Evolutionary conservation across 176 grass and related monocot genomes (phyloP).

Genomic region (Alloteropsis semialata): DNA sequence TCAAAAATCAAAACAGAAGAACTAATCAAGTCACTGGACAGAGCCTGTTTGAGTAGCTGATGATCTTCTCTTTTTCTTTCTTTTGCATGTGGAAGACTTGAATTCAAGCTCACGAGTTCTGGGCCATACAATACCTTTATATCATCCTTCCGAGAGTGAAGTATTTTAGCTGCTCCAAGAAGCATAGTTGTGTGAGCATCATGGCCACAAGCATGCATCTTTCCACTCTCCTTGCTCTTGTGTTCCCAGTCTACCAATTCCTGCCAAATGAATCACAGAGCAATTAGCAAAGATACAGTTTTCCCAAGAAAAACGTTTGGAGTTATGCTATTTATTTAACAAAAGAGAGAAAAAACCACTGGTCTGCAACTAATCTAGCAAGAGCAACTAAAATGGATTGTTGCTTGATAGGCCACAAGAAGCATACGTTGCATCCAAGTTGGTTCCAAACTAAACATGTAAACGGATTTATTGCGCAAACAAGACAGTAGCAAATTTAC

Average conservation of each 20-base stretch:
- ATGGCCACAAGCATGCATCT: slow-evolving; percentile 81
- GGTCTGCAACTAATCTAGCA: background rate
- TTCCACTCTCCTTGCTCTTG: slow-evolving; percentile 58
- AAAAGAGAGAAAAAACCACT: background rate
- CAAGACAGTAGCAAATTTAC: background rate
- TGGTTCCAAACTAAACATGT: background rate
- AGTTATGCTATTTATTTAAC: background rate
- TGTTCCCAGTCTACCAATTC: slow-evolving; percentile 67
- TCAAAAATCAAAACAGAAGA: background rate
- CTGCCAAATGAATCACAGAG: slow-evolving; percentile 1
- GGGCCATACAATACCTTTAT: slow-evolving; percentile 32
- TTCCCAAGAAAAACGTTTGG: background rate
- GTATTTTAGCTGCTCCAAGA: slow-evolving; percentile 63
- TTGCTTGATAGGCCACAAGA: background rate
- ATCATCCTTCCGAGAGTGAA: slow-evolving; percentile 45
- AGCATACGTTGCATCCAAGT: background rate
- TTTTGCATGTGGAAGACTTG: background rate
- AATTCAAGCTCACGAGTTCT: background rate
- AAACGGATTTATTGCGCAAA: background rate
- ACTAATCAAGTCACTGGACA: background rate
- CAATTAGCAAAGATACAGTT: background rate
- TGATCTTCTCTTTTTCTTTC: no score
- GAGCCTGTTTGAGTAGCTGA: no score
- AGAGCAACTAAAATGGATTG: background rate
- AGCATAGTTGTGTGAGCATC: slow-evolving; percentile 70